Conservation (phyloP, 768 basidiomycete species). For the Suillus occidentalis region DNA sequence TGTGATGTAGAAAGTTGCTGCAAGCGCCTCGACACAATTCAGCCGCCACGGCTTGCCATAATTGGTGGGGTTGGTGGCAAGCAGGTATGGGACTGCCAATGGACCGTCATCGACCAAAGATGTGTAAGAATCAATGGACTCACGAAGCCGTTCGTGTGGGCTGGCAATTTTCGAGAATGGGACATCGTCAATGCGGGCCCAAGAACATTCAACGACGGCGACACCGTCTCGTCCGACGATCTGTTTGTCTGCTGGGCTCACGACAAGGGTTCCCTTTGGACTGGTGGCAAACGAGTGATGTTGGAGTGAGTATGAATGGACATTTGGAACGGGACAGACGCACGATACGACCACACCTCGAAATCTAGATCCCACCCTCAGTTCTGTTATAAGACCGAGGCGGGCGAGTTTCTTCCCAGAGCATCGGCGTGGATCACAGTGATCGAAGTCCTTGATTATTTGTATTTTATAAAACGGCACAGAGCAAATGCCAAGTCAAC, state of each 20-base stretch:
- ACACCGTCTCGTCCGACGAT: conserved; percentile 73
- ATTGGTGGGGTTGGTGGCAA: conserved; percentile 96
- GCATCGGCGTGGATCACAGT: conserved; percentile 89
- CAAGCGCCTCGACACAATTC: conserved; percentile 93
- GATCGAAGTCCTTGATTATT: conserved; percentile 81
- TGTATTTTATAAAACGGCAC: background rate
- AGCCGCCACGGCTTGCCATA: conserved; percentile 97
- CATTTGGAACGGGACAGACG: conserved; percentile 31
- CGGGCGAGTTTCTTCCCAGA: conserved; percentile 90
- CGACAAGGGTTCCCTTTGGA: conserved; percentile 76
- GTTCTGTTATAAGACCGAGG: conserved; percentile 78
- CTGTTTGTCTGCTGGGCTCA: conserved; percentile 84
- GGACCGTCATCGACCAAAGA: background rate
- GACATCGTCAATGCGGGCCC: conserved; percentile 94
- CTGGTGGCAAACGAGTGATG: conserved; percentile 37
- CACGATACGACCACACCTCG: conserved; percentile 94
- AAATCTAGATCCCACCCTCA: conserved; percentile 83
- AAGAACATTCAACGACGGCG: conserved; percentile 98
- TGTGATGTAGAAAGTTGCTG: conserved; percentile 93
- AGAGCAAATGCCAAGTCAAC: conserved; percentile 30
- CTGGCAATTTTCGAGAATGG: conserved; percentile 93
- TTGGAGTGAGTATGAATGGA: background rate
- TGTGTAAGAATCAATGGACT: conserved; percentile 32
- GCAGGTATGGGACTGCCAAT: conserved; percentile 81
- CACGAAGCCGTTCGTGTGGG: conserved; percentile 88